Percentiles rank a stretch among this genome's conserved stretches.
Conservation (phyloP, 73 alveolate genomes). For the Blepharisma japonicum region DNA sequence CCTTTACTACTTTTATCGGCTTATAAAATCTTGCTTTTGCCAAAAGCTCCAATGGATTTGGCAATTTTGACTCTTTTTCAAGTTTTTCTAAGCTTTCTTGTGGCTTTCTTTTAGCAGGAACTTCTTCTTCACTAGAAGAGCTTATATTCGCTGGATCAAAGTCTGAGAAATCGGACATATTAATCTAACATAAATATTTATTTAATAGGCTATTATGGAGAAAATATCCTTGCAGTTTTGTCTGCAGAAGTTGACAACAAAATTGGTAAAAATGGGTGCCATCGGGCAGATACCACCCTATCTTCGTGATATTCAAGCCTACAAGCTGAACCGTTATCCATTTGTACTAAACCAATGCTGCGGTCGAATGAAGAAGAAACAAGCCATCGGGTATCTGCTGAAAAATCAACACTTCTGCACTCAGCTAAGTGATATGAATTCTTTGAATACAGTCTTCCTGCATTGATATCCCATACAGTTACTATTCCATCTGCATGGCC, state of each 20-base stretch:
- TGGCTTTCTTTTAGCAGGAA: not conserved
- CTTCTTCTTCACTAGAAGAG: conserved; percentile 18
- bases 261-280: conserved; percentile 84
- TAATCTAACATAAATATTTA: no score
- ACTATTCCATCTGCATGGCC: conserved; percentile 60
- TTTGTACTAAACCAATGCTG: conserved; percentile 35
- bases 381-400: conserved; percentile 43
- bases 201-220: not conserved
- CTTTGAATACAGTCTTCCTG: conserved; percentile 29
- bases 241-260: conserved; percentile 80
- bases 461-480: conserved; percentile 48
- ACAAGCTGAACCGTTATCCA: conserved; percentile 27
- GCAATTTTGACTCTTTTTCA: not conserved
- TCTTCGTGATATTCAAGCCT: conserved; percentile 45
- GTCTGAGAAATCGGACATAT: not conserved
- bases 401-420: conserved; percentile 61
- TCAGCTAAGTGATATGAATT: conserved; percentile 43
- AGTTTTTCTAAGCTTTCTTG: not conserved
- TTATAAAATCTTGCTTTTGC: not conserved
- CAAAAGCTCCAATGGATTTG: not conserved
- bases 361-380: conserved; percentile 46
- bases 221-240: conserved; percentile 66
- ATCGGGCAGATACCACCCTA: conserved; percentile 52
- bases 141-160: conserved; percentile 9
- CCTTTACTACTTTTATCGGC: not conserved